phyloP scores from a whole-genome alignment of 1,284 basidiomycete genomes.

The Xerocomus minutiporus region DNA sequence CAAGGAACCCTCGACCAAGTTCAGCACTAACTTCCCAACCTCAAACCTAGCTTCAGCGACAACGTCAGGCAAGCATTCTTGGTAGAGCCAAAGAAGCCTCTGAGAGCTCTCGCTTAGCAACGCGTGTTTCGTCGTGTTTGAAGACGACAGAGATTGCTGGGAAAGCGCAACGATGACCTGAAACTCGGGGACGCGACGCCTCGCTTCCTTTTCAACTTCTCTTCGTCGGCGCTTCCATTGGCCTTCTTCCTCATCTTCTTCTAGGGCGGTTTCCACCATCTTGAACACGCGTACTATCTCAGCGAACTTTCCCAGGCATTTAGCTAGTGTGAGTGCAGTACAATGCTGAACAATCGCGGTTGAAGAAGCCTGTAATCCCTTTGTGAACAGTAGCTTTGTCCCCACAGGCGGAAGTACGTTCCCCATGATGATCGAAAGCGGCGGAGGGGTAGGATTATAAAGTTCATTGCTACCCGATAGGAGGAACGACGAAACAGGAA shows the following conservation, averaged over 20 bases:
- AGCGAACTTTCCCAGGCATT: conserved; percentile 68
- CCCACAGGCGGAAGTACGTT: conserved; percentile 71
- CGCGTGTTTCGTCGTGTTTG: conserved; percentile 35
- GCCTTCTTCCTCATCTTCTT: conserved; percentile 61
- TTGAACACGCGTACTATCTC: conserved; percentile 50
- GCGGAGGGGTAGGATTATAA: conserved; percentile 69
- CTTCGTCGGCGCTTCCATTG: conserved; percentile 61
- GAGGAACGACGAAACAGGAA: conserved; percentile 64
- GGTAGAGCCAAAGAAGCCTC: conserved; percentile 80
- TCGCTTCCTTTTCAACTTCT: conserved; percentile 73
- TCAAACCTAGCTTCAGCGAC: conserved; percentile 82
- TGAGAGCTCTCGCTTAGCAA: conserved; percentile 77
- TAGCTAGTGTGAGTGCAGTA: conserved; percentile 68
- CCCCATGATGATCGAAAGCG: conserved; percentile 63
- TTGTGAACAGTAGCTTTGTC: conserved; percentile 69
- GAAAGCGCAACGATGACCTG: conserved; percentile 78
- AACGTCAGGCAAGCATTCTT: conserved; percentile 67
- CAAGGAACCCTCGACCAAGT: conserved; percentile 34
- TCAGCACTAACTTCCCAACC: conserved; percentile 72
- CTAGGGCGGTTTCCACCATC: conserved; percentile 50
- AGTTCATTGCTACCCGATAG: conserved; percentile 37
- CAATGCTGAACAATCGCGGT: conserved; percentile 75
- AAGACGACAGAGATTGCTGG: conserved; percentile 39
- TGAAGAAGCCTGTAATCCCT: conserved; percentile 69
- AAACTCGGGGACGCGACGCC: conserved; percentile 77